Evolutionary conservation across 2,329 filamentous ascomycete genomes (phyloP).

Genomic region (Corynespora cassiicola): DNA sequence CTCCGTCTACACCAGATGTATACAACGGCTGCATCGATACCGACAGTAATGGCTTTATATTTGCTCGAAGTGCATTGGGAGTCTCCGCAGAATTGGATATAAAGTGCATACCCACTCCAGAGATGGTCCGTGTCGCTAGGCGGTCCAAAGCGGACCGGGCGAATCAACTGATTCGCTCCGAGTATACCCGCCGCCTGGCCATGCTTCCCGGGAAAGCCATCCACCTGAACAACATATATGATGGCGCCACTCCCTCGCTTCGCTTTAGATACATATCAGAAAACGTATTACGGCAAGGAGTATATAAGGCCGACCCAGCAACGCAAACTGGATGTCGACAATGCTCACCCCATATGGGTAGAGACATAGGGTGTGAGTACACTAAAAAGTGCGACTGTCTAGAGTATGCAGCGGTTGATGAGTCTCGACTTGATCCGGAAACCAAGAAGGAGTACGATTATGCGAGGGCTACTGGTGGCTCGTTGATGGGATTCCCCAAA

Average conservation of each 20-base stretch:
- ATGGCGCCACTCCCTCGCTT: conserved; percentile 61
- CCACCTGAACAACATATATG: conserved; percentile 69
- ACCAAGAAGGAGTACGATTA: conserved; percentile 27
- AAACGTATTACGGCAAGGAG: conserved; percentile 65
- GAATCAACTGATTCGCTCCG: conserved; percentile 41
- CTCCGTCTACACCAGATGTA: conserved; percentile 20
- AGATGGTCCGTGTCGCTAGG: conserved; percentile 43
- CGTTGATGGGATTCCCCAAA: conserved; percentile 50
- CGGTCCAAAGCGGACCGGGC: conserved; percentile 36
- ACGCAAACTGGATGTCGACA: conserved; percentile 71
- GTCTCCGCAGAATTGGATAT: conserved; percentile 37
- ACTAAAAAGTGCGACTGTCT: conserved; percentile 70
- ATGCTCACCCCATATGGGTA: conserved; percentile 65
- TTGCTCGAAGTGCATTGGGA: conserved; percentile 33
- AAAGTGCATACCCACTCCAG: conserved; percentile 37
- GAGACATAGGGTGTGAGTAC: conserved; percentile 67
- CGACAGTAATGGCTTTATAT: conserved; percentile 45
- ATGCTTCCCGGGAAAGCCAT: conserved; percentile 50
- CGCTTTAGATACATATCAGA: conserved; percentile 73
- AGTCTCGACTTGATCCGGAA: conserved; percentile 40
- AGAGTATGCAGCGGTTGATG: conserved; percentile 62
- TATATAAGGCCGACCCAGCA: conserved; percentile 64
- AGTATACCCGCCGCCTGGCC: conserved; percentile 43
- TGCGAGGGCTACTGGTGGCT: conserved; percentile 21
- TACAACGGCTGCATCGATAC: conserved; percentile 51